A percentile compares a stretch with the other conserved stretches of the same genome.
These are phyloP conservation scores for Colletotrichum sp. DNA, from an alignment of 2,329 filamentous ascomycete genomes.

Conservation along the genomic window DNA sequence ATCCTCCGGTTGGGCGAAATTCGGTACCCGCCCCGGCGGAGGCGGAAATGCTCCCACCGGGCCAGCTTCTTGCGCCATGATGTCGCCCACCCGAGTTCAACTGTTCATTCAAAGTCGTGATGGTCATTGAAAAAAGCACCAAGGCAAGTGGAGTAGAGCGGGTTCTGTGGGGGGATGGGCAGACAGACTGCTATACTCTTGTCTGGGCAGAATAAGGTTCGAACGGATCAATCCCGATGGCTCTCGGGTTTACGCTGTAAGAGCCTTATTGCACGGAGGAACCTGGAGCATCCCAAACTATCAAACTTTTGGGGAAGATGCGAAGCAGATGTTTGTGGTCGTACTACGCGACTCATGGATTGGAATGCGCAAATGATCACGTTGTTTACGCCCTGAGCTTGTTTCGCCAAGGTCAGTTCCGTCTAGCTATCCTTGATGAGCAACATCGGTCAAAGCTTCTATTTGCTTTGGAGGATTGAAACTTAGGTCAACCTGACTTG, in stretches of 20 bases:
- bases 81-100: not conserved
- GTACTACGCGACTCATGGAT: not conserved
- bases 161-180: not conserved
- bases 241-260: not conserved
- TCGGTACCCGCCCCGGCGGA: conserved; percentile 20
- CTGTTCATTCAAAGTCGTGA: not conserved
- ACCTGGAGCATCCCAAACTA: not conserved
- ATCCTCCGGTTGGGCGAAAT: conserved; percentile 20
- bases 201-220: not conserved
- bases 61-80: not conserved
- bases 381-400: not conserved
- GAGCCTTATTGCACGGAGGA: not conserved
- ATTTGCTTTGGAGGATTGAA: not conserved
- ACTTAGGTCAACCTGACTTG: not conserved
- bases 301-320: not conserved
- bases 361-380: not conserved
- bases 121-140: not conserved
- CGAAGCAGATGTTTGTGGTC: not conserved
- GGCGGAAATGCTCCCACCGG: conserved; percentile 13
- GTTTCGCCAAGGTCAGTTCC: not conserved
- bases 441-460: not conserved
- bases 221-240: not conserved
- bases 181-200: not conserved
- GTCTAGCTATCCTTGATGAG: not conserved
- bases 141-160: not conserved